Conservation (phyloP, 345 rosid genomes). For the Citrus cavaleriei region DNA sequence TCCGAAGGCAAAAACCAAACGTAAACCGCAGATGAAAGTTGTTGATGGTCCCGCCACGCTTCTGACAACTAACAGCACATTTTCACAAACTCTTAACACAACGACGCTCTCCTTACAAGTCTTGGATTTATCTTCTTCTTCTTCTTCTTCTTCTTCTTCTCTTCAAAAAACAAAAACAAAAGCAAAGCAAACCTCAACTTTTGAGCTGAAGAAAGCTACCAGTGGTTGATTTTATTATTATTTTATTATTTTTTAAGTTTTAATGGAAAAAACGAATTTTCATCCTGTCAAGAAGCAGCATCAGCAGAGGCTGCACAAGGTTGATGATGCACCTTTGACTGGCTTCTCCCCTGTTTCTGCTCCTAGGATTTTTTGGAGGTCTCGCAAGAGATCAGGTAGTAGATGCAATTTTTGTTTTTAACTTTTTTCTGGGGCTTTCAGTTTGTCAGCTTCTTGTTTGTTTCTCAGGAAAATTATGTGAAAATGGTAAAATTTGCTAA, state of each 20-base stretch:
- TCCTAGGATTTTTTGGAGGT: slow-evolving; percentile 70
- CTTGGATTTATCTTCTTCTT: neutral
- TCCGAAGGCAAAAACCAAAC: neutral
- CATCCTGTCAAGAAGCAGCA: neutral
- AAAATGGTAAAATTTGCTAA: neutral
- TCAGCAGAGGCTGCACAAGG: slow-evolving; percentile 9
- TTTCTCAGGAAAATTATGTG: neutral
- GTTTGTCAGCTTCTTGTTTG: neutral
- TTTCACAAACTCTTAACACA: neutral
- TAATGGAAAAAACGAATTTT: slow-evolving; percentile 30
- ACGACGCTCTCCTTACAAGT: too few species aligned
- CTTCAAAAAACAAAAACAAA: neutral
- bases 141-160: neutral
- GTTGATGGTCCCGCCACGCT: slow-evolving; percentile 9
- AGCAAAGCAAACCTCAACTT: neutral
- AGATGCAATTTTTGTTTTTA: neutral
- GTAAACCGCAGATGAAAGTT: slow-evolving; percentile 3
- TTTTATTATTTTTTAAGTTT: neutral
- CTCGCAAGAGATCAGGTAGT: slow-evolving; percentile 77
- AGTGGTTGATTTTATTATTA: neutral
- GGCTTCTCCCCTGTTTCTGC: slow-evolving; percentile 76
- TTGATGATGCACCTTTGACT: slow-evolving; percentile 39
- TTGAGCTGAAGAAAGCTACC: neutral
- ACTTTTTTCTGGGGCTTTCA: neutral
- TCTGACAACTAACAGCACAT: neutral